phyloP scores from a whole-genome alignment of 768 basidiomycete genomes.

The Tephrocybe rancida region DNA sequence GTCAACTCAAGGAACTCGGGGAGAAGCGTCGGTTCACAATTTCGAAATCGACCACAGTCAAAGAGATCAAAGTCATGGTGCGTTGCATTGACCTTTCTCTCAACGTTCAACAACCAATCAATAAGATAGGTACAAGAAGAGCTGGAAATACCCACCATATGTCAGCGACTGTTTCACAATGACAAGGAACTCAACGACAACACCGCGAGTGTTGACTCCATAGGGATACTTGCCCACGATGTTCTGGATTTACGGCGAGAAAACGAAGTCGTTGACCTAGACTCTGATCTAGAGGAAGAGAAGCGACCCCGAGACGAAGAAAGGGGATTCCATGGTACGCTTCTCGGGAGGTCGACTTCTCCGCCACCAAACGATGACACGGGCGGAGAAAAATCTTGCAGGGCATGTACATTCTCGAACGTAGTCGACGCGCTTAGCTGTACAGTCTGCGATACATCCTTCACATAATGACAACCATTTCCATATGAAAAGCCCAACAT shows the following conservation, averaged over 20 bases:
- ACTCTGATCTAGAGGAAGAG: slow-evolving; percentile 55
- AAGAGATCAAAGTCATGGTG: slow-evolving; percentile 78
- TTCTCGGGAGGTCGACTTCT: slow-evolving; percentile 48
- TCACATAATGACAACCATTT: slow-evolving; percentile 31
- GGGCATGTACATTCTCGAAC: slow-evolving; percentile 63
- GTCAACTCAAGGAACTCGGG: slow-evolving; percentile 52
- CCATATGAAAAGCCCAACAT: slow-evolving; percentile 21
- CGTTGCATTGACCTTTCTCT: slow-evolving; percentile 21
- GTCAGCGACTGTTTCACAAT: slow-evolving; percentile 68
- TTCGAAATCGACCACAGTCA: slow-evolving; percentile 68
- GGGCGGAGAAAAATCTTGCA: slow-evolving; percentile 44
- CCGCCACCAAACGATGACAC: slow-evolving; percentile 6
- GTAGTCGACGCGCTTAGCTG: slow-evolving; percentile 42
- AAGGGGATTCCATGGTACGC: slow-evolving; percentile 73
- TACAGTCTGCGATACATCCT: slow-evolving; percentile 47
- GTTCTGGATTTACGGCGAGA: slow-evolving; percentile 67
- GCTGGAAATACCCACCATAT: slow-evolving; percentile 72
- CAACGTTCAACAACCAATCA: slow-evolving; percentile 4
- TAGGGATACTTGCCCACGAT: slow-evolving; percentile 58
- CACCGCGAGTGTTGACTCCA: slow-evolving; percentile 53
- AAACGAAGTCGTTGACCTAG: slow-evolving; percentile 59
- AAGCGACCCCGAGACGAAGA: slow-evolving; percentile 55
- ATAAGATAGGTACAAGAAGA: slow-evolving; percentile 57
- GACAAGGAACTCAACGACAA: slow-evolving; percentile 69
- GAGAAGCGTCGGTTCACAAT: slow-evolving; percentile 57